Base-by-base conservation (phyloP, 768 basidiomycete species). In the Saitozyma podzolica region DNA sequence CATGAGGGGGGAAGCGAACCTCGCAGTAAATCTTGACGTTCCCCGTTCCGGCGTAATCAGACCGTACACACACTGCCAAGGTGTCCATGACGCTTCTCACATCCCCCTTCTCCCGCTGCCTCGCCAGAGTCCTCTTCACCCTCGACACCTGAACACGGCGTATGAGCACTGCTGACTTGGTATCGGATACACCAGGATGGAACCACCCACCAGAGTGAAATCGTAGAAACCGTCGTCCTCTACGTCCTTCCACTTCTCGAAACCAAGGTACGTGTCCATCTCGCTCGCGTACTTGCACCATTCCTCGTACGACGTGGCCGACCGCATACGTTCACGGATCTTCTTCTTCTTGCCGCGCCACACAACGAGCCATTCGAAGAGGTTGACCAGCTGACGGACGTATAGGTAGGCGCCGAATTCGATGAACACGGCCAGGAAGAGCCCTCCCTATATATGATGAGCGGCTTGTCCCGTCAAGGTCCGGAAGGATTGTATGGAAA, bases 151-250 rank as follows among this genome's bases (percentile, higher is more conserved):
- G 50, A 87, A 53, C 8, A 1, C 19, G 45, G 43, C 45, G 55
- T 16, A n/a, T 40, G 13, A 29, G 29, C 29, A 29, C 29, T 29
- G 29, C 29, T 29, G 29, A 29, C 29, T 5, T 29, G 29, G 29
- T 29, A 29, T 2, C 2, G 29, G 29, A 29, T 29, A 29, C 29
- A 29, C 29, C 29, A 42, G 41, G 56, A 42, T 40, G 14, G 58
- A 40, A 19, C 17, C 49, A 64, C 85, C 83, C 17, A 95, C 87
- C 58, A 98, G 83, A 65, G 87, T 86, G 86, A 89, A 94, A 70
- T 98, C 96, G 76, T 94, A 97, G 67, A 88, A 96, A 1, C 87
- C 82, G 78, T 95, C 92, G 70, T 93, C 90, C 51, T 95, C 90
- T 10, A 74, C 77, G 58, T 82, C 80, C 78, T 98, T 98, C 96